These are phyloP conservation scores for Colletotrichum truncatum DNA, from an alignment of 2,329 filamentous ascomycete species.

Conservation along the genomic window DNA sequence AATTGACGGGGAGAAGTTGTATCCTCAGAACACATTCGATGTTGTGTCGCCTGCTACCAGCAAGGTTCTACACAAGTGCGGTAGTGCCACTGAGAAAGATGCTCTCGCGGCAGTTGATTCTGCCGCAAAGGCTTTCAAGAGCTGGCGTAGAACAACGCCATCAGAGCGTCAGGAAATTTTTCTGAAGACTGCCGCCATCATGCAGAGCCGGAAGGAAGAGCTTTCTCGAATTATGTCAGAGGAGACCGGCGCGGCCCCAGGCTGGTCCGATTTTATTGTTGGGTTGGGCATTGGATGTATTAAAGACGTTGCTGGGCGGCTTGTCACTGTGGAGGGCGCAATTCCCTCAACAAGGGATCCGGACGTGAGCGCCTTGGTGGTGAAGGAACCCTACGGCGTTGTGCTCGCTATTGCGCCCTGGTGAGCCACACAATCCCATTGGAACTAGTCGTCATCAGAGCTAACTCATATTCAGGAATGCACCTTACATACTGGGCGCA, in stretches of 20 bases:
- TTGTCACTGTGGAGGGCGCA: constrained; percentile 41
- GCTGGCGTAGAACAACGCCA: constrained; percentile 70
- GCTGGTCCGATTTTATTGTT: constrained; percentile 46
- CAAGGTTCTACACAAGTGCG: constrained; percentile 62
- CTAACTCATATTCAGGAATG: constrained; percentile 55
- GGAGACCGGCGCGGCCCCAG: constrained; percentile 42
- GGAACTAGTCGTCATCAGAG: not conserved
- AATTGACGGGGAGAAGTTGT: constrained; percentile 55
- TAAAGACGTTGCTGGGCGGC: constrained; percentile 48
- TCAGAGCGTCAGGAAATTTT: constrained; percentile 68
- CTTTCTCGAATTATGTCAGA: constrained; percentile 60
- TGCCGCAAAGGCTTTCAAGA: constrained; percentile 67
- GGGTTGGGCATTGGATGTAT: constrained; percentile 41
- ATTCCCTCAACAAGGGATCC: constrained; percentile 47
- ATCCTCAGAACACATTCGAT: constrained; percentile 58
- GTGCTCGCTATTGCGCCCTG: constrained; percentile 84
- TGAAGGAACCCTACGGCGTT: constrained; percentile 80
- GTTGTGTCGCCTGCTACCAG: constrained; percentile 65
- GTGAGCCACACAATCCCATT: constrained; percentile 55
- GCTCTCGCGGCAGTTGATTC: constrained; percentile 57
- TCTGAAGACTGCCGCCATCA: constrained; percentile 67
- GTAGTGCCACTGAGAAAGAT: constrained; percentile 61
- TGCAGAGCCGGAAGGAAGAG: constrained; percentile 63
- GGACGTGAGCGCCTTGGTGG: constrained; percentile 64
- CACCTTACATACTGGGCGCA: constrained; percentile 63